Conservation (phyloP, 768 basidiomycete species). For the Asterophora lycoperdoides region DNA sequence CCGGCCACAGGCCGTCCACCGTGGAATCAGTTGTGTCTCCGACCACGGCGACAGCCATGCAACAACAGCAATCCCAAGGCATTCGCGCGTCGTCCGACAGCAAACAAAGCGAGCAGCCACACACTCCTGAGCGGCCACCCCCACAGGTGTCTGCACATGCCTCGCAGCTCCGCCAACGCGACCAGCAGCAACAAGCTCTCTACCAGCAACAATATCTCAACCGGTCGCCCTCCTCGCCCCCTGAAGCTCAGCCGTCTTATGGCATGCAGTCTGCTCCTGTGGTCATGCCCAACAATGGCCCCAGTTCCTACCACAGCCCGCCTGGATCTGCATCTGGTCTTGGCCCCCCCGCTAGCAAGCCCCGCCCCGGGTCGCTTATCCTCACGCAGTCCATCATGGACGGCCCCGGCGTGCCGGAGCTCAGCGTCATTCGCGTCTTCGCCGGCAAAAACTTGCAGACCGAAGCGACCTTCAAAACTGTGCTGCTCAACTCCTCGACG, state of each 20-base stretch:
- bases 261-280: conserved; percentile 74
- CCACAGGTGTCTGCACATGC: conserved; percentile 58
- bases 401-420: conserved; percentile 64
- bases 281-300: conserved; percentile 41
- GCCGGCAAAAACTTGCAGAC: conserved; percentile 88
- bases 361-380: conserved; percentile 78
- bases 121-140: conserved; percentile 25
- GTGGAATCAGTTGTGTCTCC: conserved; percentile 44
- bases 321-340: conserved; percentile 34
- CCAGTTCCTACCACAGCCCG: conserved; percentile 30
- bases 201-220: conserved; percentile 90
- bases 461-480: conserved; percentile 98
- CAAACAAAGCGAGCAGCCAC: conserved; percentile 22
- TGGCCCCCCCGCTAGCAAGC: conserved; percentile 45
- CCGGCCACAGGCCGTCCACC: conserved; percentile 39
- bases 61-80: conserved; percentile 49
- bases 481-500: conserved; percentile 83
- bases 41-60: conserved; percentile 47
- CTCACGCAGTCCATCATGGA: conserved; percentile 58
- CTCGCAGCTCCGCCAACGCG: conserved; percentile 76
- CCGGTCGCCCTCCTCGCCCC: conserved; percentile 74
- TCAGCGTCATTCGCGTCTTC: conserved; percentile 95
- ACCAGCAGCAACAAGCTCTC: conserved; percentile 82
- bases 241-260: conserved; percentile 69
- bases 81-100: conserved; percentile 26